Evolutionary conservation across 805 yeast genomes (phyloP).

Genomic region (Jamesozyma spencerorum): DNA sequence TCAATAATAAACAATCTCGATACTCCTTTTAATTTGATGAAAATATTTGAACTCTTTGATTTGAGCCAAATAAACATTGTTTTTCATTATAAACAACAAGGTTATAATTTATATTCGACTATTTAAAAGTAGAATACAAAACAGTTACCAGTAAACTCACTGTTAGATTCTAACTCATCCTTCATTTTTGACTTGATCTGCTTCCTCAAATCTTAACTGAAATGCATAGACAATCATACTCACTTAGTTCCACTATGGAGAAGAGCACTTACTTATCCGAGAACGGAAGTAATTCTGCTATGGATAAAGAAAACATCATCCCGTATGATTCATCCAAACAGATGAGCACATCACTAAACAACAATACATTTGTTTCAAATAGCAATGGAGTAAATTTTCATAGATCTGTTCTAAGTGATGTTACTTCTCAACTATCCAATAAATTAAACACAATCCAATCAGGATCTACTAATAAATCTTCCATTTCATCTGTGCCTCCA

Average conservation of each 20-base stretch:
- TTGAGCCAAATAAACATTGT: no score
- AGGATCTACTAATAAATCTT: constrained; percentile 3
- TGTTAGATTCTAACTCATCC: no score
- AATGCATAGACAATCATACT: no score
- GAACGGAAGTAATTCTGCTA: neutral
- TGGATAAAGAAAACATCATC: constrained; percentile 5
- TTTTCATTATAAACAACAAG: no score
- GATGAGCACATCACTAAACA: neutral
- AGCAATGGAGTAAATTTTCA: constrained; percentile 7
- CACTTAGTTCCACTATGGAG: no score
- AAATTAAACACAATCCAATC: constrained; percentile 8
- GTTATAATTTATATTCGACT: no score
- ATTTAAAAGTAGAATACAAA: no score
- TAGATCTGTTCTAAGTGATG: constrained; percentile 27
- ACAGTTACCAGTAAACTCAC: no score
- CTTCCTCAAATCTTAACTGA: no score
- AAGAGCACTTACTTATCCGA: neutral
- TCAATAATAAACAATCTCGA: neutral
- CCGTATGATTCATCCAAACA: constrained; percentile 1
- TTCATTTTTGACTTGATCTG: no score
- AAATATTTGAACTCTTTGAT: no score
- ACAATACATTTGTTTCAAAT: constrained; percentile 1
- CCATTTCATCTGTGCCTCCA: neutral
- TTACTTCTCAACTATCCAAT: constrained; percentile 24
- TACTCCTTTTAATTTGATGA: no score